Base-by-base conservation (phyloP, 106 monocot genomes). In the Apostasia shenzhenica region DNA sequence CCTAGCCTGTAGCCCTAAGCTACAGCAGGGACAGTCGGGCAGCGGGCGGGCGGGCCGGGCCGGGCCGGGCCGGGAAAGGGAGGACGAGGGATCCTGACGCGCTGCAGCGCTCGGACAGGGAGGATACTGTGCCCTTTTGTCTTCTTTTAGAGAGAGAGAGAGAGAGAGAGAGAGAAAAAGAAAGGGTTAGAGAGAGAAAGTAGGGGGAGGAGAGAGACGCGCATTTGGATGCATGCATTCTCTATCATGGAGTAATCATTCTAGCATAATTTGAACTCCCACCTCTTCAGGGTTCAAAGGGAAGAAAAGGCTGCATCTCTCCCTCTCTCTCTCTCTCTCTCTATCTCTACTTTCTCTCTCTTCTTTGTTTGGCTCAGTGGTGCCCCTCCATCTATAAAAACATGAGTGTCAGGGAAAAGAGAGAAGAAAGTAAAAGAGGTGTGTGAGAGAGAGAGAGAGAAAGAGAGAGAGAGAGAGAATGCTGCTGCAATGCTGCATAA, bases 291-390 rank as follows among this genome's bases (percentile, higher is more conserved):
- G 55, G 55, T 14, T 56, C 26, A 56, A 56, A 56, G 55, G 2
- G 26, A 56, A 56, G 55, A 2, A 56, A 56, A 56, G 55, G 55
- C 55, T 56, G 55, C 55, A 56, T 1, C 55, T 14, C 55, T 55
- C 3, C 55, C 13, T 13, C 26, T 3, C 3, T 3, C 14, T 56
- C 14, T 56, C 26, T 56, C 55, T 56, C 55, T 56, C 55, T 56
- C 55, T 56, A 56, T 56, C 55, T 56, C 55, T 56, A 56, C 14
- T 56, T 56, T 56, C 55, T 56, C 55, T 56, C 55, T 56, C 55
- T 56, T 14, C 55, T 56, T 13, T 56, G n/a, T 56, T 4, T 56
- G 13, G 13, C 14, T 14, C 55, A 56, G 55, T 56, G 14, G 55
- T 14, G 55, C 13, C 55, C 55, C n/a, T 56, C 55, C 14, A 56